These are phyloP conservation scores for Tothia fuscella DNA, from an alignment of 2,329 filamentous ascomycete genomes.

Conservation along the genomic window DNA sequence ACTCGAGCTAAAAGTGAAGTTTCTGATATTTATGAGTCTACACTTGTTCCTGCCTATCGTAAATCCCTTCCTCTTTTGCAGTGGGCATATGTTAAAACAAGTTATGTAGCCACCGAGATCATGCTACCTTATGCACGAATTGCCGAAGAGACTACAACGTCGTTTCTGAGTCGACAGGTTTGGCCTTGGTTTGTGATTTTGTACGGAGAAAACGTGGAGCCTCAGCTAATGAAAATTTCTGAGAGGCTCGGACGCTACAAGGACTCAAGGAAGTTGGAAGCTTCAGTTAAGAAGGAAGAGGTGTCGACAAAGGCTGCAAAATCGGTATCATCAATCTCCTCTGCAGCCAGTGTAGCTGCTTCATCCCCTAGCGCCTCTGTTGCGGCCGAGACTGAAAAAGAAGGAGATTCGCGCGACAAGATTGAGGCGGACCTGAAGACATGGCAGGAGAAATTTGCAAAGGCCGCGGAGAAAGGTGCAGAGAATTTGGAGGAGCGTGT, in stretches of 20 bases:
- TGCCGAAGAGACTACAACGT: conserved; percentile 55
- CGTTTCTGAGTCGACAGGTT: conserved; percentile 63
- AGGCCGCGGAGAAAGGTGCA: conserved; percentile 73
- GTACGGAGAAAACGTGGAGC: conserved; percentile 87
- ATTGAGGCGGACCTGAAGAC: conserved; percentile 66
- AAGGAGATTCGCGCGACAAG: conserved; percentile 32
- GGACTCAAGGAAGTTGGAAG: conserved; percentile 50
- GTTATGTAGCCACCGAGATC: conserved; percentile 55
- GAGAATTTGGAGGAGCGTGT: conserved; percentile 53
- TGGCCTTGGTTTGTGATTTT: conserved; percentile 72
- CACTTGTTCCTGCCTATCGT: conserved; percentile 64
- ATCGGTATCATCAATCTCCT: not conserved
- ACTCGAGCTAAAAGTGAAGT: conserved; percentile 50
- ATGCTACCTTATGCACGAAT: conserved; percentile 61
- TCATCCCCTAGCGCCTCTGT: conserved; percentile 16
- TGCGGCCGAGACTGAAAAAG: not conserved
- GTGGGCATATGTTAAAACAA: conserved; percentile 54
- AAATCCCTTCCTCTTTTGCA: conserved; percentile 62
- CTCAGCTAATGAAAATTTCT: conserved; percentile 83
- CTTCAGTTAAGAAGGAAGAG: conserved; percentile 34
- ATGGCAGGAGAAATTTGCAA: conserved; percentile 83
- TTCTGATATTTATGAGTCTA: conserved; percentile 56
- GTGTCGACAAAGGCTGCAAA: conserved; percentile 32
- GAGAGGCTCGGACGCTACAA: conserved; percentile 73
- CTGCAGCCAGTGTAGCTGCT: not conserved